Conservation (phyloP, 2,329 filamentous ascomycete genomes). For the Colletotrichum sidae region DNA sequence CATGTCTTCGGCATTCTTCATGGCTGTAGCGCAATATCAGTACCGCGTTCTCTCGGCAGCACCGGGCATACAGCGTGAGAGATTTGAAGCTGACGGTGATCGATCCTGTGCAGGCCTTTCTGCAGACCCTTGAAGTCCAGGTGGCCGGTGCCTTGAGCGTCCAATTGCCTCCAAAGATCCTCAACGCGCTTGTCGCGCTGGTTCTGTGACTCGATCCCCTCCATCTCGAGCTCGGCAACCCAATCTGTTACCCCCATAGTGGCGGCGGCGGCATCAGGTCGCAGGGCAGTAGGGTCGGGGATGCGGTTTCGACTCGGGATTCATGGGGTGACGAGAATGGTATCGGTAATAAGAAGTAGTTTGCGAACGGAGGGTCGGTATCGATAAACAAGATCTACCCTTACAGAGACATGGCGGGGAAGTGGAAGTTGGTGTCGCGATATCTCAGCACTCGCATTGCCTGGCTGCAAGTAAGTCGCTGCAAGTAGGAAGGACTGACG, state of each 20-base stretch:
- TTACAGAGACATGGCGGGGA: slow-evolving; percentile 33
- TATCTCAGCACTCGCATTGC: slow-evolving; percentile 21
- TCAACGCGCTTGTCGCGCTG: slow-evolving; percentile 85
- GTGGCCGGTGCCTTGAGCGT: slow-evolving; percentile 80
- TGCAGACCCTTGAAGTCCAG: slow-evolving; percentile 87
- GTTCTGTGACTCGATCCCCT: slow-evolving; percentile 81
- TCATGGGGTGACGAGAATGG: slow-evolving; percentile 36
- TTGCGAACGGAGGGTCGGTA: slow-evolving; percentile 4
- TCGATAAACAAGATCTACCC: slow-evolving; percentile 2
- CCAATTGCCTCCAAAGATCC: slow-evolving; percentile 85
- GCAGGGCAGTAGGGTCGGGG: slow-evolving; percentile 40
- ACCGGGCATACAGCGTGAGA: neutral
- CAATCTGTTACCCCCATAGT: slow-evolving; percentile 60
- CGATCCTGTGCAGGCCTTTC: slow-evolving; percentile 86
- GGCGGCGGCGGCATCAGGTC: slow-evolving; percentile 41
- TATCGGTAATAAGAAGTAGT: neutral
- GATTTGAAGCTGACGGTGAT: slow-evolving; percentile 77
- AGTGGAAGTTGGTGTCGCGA: slow-evolving; percentile 30
- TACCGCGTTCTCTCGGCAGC: slow-evolving; percentile 8
- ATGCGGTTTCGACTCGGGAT: slow-evolving; percentile 44
- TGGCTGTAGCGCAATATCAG: slow-evolving; percentile 53
- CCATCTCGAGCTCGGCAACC: slow-evolving; percentile 66
- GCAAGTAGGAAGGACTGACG: slow-evolving; percentile 37
- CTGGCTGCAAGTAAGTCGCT: neutral
- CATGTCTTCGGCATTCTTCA: slow-evolving; percentile 93